phyloP scores from a whole-genome alignment of 257 asterid genomes.

The Fraxinus anomala region DNA sequence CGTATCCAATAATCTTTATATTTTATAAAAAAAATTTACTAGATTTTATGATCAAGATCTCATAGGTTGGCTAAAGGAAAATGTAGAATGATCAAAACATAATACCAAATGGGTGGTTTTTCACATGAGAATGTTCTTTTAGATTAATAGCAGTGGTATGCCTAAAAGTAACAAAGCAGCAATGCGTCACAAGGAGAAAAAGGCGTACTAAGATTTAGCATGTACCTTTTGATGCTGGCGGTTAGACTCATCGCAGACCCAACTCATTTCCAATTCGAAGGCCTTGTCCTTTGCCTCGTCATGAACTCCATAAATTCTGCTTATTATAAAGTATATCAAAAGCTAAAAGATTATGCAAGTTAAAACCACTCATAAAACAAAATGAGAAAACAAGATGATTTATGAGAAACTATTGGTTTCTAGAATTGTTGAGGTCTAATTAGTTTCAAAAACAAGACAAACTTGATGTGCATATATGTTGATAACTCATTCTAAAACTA shows the following conservation, averaged over 20 bases:
- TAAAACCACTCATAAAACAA: conserved; percentile 7
- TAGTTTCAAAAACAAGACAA: neutral
- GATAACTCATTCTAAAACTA: neutral
- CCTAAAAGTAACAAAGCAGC: neutral
- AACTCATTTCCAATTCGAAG: conserved; percentile 92
- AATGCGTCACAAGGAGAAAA: neutral
- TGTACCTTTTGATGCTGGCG: conserved; percentile 86
- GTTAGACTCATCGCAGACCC: conserved; percentile 97
- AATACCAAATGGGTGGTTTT: neutral
- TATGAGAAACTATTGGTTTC: conserved; percentile 1
- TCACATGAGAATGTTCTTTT: neutral
- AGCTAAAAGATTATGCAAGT: conserved; percentile 3
- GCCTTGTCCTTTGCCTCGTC: conserved; percentile 99
- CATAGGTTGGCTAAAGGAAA: neutral
- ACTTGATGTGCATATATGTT: neutral
- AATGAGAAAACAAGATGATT: neutral
- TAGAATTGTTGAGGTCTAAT: conserved; percentile 1
- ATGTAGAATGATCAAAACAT: neutral
- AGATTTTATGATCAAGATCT: neutral
- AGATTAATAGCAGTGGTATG: conserved; percentile 3
- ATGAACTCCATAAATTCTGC: conserved; percentile 93
- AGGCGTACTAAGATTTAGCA: neutral
- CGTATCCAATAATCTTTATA: neutral
- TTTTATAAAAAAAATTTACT: neutral
- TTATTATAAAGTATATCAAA: conserved; percentile 16